Conservation (phyloP, 192 early-diverging fungal species). For the Tieghemiomyces parasiticus region DNA sequence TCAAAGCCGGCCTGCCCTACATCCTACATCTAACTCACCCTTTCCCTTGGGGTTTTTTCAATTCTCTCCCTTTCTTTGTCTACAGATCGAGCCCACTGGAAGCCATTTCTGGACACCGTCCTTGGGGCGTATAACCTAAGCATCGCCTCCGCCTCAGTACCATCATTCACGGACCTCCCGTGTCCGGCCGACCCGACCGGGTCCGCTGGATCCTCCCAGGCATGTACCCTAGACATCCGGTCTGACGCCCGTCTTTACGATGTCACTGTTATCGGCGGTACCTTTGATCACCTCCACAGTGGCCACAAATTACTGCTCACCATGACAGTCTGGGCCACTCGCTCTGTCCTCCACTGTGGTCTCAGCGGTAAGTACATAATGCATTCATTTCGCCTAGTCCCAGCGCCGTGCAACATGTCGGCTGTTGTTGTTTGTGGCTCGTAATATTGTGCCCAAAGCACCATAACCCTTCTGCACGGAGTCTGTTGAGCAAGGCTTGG, state of each 20-base stretch:
- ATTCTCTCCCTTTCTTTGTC: neutral
- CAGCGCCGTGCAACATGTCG: no score
- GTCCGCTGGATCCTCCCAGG: no score
- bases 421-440: no score
- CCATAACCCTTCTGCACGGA: no score
- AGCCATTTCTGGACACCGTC: neutral
- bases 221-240: no score
- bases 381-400: constrained; percentile 10
- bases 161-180: no score
- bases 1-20: neutral
- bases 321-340: constrained; percentile 53
- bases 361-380: constrained; percentile 45
- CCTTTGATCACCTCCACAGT: constrained; percentile 92
- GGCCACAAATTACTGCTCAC: constrained; percentile 92
- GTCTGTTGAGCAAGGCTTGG: no score
- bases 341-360: constrained; percentile 47
- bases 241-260: neutral
- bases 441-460: no score
- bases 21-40: neutral
- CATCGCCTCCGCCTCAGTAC: no score
- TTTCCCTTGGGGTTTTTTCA: neutral
- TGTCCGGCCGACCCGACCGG: no score
- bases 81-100: neutral
- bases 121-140: no score
- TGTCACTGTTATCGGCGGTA: constrained; percentile 63